These are phyloP conservation scores for Microbotryum saponariae DNA, from an alignment of 1,284 basidiomycete genomes.

Conservation along the genomic window DNA sequence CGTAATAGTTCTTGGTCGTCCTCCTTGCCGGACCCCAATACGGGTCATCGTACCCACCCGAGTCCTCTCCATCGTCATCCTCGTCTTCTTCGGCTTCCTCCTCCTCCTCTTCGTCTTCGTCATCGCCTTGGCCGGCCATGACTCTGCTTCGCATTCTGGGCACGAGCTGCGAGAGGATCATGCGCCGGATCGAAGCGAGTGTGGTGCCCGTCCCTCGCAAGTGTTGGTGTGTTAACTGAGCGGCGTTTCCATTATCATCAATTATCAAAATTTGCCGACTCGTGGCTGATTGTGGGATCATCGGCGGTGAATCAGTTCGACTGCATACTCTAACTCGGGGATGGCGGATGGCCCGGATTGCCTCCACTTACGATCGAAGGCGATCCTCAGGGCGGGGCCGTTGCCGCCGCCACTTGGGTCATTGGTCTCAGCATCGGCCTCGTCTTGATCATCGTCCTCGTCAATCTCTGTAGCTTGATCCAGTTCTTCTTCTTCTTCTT, in stretches of 20 bases:
- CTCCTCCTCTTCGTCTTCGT: constrained; percentile 31
- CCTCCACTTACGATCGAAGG: constrained; percentile 23
- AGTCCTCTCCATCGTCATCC: constrained; percentile 17
- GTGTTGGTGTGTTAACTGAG: constrained; percentile 11
- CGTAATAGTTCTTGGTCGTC: constrained; percentile 25
- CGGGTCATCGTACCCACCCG: constrained; percentile 28
- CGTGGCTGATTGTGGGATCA: constrained; percentile 5
- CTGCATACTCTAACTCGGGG: too few species aligned
- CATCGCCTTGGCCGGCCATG: constrained; percentile 18
- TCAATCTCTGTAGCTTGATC: not conserved
- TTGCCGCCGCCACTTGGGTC: not conserved
- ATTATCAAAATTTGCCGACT: constrained; percentile 22
- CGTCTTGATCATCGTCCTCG: constrained; percentile 4
- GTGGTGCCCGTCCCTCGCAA: constrained; percentile 17
- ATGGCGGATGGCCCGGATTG: not conserved
- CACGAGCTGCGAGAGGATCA: constrained; percentile 24
- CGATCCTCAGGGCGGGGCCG: constrained; percentile 14
- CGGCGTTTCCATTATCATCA: constrained; percentile 14
- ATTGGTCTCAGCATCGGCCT: not conserved
- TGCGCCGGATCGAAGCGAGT: constrained; percentile 18
- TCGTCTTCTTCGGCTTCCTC: constrained; percentile 37
- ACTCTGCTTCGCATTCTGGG: not conserved
- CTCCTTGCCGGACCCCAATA: constrained; percentile 22
- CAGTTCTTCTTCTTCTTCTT: not conserved
- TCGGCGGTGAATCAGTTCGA: not conserved